Evolutionary conservation across 108 stramenopile species (phyloP).

Genomic region (Cyclotella choctawhatcheeana): DNA sequence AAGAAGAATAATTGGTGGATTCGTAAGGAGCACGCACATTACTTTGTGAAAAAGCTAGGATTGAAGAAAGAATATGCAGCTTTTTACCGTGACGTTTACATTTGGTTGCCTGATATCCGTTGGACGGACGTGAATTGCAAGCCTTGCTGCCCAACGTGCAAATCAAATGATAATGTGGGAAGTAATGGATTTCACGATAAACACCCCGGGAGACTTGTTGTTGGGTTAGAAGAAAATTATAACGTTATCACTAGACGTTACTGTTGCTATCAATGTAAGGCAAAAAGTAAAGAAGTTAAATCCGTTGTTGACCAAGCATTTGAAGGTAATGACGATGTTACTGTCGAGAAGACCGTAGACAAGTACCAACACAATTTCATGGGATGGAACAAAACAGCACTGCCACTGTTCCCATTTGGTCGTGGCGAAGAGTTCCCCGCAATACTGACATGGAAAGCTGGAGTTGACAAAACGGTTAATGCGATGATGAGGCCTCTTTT

Average conservation of each 20-base stretch:
- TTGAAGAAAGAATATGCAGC: constrained; percentile 13
- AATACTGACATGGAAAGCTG: constrained; percentile 32
- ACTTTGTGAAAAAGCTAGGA: constrained; percentile 20
- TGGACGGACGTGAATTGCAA: constrained; percentile 16
- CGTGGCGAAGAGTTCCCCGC: constrained; percentile 41
- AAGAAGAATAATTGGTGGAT: constrained; percentile 35
- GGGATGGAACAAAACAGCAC: constrained; percentile 25
- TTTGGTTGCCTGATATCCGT: constrained; percentile 33
- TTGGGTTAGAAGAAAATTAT: constrained; percentile 21
- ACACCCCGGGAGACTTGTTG: constrained; percentile 26
- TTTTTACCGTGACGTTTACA: constrained; percentile 36
- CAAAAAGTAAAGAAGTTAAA: background rate
- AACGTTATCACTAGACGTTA: constrained; percentile 26
- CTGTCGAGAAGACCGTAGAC: background rate
- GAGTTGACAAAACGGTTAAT: constrained; percentile 25
- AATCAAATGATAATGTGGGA: constrained; percentile 24
- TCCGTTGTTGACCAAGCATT: constrained; percentile 10
- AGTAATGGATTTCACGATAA: constrained; percentile 30
- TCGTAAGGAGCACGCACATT: background rate
- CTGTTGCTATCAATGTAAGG: constrained; percentile 24
- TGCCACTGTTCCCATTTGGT: constrained; percentile 20
- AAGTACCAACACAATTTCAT: constrained; percentile 6
- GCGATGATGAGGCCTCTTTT: constrained; percentile 43
- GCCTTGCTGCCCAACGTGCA: constrained; percentile 38
- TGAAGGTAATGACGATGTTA: background rate